Evolutionary conservation across 179 eudicot genomes (phyloP).

Genomic region (Patellifolia procumbens): DNA sequence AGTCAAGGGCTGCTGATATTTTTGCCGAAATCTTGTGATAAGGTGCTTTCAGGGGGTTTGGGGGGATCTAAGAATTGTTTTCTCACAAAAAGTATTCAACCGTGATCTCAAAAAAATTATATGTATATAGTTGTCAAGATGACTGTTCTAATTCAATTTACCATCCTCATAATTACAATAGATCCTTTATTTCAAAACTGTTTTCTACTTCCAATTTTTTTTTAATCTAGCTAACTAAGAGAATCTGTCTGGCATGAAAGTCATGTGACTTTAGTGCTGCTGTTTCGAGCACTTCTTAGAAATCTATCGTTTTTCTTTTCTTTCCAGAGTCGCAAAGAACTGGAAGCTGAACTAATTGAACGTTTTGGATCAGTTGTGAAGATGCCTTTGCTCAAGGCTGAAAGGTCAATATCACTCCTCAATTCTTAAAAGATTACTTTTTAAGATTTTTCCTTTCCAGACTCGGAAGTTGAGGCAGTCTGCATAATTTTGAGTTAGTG

Average conservation of each 20-base stretch:
- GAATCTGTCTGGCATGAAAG: not conserved
- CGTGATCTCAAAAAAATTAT: not conserved
- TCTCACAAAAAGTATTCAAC: too few relatives aligned
- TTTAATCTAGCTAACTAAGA: not conserved
- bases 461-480: not conserved
- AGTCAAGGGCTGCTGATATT: too few relatives aligned
- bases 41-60: too few relatives aligned
- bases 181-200: not conserved
- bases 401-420: constrained; percentile 45
- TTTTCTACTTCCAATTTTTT: not conserved
- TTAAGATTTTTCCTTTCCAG: not conserved
- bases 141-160: not conserved
- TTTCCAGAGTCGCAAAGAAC: constrained; percentile 68
- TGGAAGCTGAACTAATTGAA: constrained; percentile 82
- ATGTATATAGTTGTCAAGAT: not conserved
- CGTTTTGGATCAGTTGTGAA: constrained; percentile 94
- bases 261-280: not conserved
- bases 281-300: not conserved
- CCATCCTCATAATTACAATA: not conserved
- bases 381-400: constrained; percentile 80
- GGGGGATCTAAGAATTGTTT: too few relatives aligned
- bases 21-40: too few relatives aligned
- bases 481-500: not conserved
- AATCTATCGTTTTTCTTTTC: not conserved
- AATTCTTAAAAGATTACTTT: too few relatives aligned